Conservation (phyloP, 2,329 filamentous ascomycete genomes). For the Aspergillus aculeatinus region DNA sequence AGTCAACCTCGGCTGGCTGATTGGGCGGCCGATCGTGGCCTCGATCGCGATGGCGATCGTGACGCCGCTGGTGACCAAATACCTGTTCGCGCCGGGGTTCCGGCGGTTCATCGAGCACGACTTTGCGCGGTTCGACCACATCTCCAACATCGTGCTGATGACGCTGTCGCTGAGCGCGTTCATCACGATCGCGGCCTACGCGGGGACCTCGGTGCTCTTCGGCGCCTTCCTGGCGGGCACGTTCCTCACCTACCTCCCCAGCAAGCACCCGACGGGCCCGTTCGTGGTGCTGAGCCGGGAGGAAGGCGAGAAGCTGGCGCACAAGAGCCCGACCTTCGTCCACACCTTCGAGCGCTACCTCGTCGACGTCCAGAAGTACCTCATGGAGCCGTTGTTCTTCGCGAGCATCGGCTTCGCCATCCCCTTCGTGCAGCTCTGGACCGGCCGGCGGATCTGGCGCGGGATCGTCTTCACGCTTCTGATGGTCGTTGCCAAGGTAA, state of each 20-base stretch:
- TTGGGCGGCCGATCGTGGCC: slow-evolving; percentile 42
- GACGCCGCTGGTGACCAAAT: slow-evolving; percentile 39
- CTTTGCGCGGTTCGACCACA: slow-evolving; percentile 35
- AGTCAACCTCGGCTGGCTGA: slow-evolving; percentile 38
- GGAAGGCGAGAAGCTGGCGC: slow-evolving; percentile 31
- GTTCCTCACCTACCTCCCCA: slow-evolving; percentile 39
- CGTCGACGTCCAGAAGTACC: slow-evolving; percentile 33
- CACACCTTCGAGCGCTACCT: slow-evolving; percentile 43
- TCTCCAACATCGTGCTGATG: slow-evolving; percentile 40
- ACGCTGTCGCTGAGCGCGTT: slow-evolving; percentile 33
- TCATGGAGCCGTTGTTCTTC: slow-evolving; percentile 36
- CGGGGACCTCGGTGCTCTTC: slow-evolving; percentile 42
- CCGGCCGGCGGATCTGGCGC: slow-evolving; percentile 33
- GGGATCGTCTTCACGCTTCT: slow-evolving; percentile 31
- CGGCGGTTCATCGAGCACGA: slow-evolving; percentile 35
- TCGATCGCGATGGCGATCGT: slow-evolving; percentile 37
- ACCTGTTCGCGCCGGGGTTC: slow-evolving; percentile 40
- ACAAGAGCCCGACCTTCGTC: slow-evolving; percentile 40
- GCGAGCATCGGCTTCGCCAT: slow-evolving; percentile 35
- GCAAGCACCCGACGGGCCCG: slow-evolving; percentile 36
- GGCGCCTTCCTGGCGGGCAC: slow-evolving; percentile 39
- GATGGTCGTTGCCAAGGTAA: slow-evolving; percentile 33
- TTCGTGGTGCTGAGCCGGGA: slow-evolving; percentile 38
- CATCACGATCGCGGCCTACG: slow-evolving; percentile 34
- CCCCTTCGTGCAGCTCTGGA: slow-evolving; percentile 34